Conservation (phyloP, 352 stramenopile species). For the Pythium pectinolyticum region DNA sequence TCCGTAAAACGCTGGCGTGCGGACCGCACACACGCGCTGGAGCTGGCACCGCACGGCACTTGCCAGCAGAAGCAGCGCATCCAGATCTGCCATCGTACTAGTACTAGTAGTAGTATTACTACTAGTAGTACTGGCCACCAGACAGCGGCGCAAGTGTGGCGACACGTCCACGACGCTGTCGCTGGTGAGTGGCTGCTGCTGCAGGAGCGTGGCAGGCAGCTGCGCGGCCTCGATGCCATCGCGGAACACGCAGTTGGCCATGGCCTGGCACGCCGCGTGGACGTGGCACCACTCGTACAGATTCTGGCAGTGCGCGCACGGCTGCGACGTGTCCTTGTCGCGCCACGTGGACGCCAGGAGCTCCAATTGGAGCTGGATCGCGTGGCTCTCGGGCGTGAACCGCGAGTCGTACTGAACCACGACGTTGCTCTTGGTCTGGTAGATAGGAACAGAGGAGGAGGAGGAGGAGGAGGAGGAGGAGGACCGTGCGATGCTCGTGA, state of each 20-base stretch:
- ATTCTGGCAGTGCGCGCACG: constrained; percentile 54
- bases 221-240: constrained; percentile 30
- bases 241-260: constrained; percentile 41
- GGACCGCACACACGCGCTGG: constrained; percentile 43
- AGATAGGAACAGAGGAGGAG: constrained; percentile 31
- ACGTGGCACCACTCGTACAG: constrained; percentile 48
- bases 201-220: constrained; percentile 25
- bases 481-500: constrained; percentile 66
- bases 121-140: constrained; percentile 17
- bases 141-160: constrained; percentile 34
- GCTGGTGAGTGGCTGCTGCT: constrained; percentile 11
- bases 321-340: constrained; percentile 43
- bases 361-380: constrained; percentile 46
- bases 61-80: constrained; percentile 44
- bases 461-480: too few species aligned
- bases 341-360: constrained; percentile 36
- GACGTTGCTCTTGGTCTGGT: constrained; percentile 40
- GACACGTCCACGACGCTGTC: constrained; percentile 35
- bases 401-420: constrained; percentile 46
- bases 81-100: too few species aligned
- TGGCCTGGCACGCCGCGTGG: constrained; percentile 37
- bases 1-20: constrained; percentile 22
- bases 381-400: constrained; percentile 28
- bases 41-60: constrained; percentile 57
- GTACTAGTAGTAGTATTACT: too few species aligned